Percentiles rank a stretch among this genome's conserved stretches.
phyloP scores from a whole-genome alignment of 2,329 filamentous ascomycete genomes.

The Hypoxylon sp. region DNA sequence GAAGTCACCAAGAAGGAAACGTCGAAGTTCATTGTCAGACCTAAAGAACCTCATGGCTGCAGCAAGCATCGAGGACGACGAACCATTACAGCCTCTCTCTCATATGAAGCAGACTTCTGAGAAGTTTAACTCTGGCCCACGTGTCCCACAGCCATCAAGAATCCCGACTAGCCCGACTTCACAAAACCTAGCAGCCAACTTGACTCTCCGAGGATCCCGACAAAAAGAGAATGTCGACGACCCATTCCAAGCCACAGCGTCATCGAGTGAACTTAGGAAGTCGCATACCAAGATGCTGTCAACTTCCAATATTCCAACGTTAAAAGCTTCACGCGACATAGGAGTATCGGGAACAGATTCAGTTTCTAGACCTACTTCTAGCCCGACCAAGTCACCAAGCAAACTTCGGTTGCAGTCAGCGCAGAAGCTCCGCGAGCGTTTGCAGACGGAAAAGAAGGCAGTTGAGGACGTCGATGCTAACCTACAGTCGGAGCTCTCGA shows the following conservation, averaged over 20 bases:
- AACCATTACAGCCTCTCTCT: conserved; percentile 64
- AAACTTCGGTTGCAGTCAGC: conserved; percentile 79
- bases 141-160: conserved; percentile 62
- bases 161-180: conserved; percentile 67
- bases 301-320: conserved; percentile 68
- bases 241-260: conserved; percentile 42
- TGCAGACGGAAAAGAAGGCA: conserved; percentile 84
- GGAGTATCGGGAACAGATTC: conserved; percentile 50
- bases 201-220: conserved; percentile 55
- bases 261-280: conserved; percentile 47
- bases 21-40: conserved; percentile 92
- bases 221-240: conserved; percentile 65
- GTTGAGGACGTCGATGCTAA: conserved; percentile 78
- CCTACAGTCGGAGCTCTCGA: conserved; percentile 81
- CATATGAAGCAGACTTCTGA: conserved; percentile 69
- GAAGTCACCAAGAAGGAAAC: conserved; percentile 77
- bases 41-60: conserved; percentile 78
- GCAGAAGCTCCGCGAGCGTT: conserved; percentile 84
- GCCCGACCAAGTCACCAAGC: conserved; percentile 59
- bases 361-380: conserved; percentile 54
- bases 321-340: conserved; percentile 60
- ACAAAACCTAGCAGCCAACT: conserved; percentile 55
- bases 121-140: conserved; percentile 69
- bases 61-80: conserved; percentile 66
- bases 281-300: conserved; percentile 67